Evolutionary conservation across 1,139 yeast genomes (phyloP), one percentile per base, ranked within the genome.

Genomic region (Wickerhamiella pararugosa): DNA sequence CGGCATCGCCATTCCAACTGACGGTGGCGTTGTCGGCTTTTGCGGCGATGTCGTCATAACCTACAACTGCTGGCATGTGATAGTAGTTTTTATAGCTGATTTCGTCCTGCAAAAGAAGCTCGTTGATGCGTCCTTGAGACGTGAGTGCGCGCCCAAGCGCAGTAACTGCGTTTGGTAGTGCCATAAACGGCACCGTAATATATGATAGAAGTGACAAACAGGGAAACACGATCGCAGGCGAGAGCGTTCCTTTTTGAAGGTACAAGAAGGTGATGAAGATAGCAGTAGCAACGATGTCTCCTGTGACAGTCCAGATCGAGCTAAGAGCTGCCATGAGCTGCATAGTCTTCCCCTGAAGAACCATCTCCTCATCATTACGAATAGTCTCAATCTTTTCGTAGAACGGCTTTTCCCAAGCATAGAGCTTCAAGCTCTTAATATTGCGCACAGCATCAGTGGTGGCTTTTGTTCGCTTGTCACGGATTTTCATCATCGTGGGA

Each of bases 321-420:
- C 62, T 67, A 37, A 73, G 69, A 73, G 71, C 34, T 43, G 40
- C 47, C 37, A 44, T 25, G 9, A 34, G 29, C n/a, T 45, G 8
- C 11, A 50, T 42, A 45, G 75, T 68, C 41, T 66, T 74, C 51
- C 70, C 75, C 59, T 86, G 70, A 53, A 82, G 83, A 32, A 65
- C 67, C 60, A 92, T 72, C 62, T 92, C 97, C 54, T 78, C 76
- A 40, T 80, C 83, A 54, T 84, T 82, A 69, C 98, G 77, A 29
- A 87, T 87, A 49, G 34, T 41, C 36, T 46, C 45, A 29, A 62
- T 50, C 41, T 73, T 69, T 8, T 65, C 61, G 32, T 75, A 55
- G 70, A 78, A 72, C 11, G 87, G 78, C 15, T 61, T 60, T 54
- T 80, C 92, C 84, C 87, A 79, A 1, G 83, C 77, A 51, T 79